Evolutionary conservation across 768 basidiomycete species (phyloP).

Genomic region (Pleurotus giganteus): DNA sequence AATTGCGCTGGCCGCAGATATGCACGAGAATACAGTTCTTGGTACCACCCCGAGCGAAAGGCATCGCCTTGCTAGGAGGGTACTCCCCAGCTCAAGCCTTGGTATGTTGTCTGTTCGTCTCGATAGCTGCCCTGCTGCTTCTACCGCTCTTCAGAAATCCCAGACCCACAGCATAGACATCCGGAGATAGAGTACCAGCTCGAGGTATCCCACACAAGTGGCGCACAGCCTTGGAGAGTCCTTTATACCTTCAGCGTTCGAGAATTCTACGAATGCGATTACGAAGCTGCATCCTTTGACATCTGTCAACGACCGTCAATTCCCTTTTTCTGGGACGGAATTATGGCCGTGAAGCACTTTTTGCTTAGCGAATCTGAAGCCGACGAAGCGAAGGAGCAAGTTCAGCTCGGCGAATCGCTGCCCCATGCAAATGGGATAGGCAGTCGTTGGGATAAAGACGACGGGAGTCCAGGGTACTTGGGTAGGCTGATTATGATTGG

Average conservation of each 20-base stretch:
- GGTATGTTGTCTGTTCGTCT: conserved; percentile 5
- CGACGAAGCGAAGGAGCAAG: conserved; percentile 3
- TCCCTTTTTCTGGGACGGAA: conserved; percentile 23
- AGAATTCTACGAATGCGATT: conserved; percentile 25
- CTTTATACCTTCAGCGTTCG: conserved; percentile 26
- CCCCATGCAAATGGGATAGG: conserved; percentile 8
- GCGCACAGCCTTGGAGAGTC: conserved; percentile 18
- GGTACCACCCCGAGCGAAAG: conserved; percentile 21
- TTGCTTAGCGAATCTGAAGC: conserved; percentile 21
- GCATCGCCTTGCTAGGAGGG: conserved; percentile 19
- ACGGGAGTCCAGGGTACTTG: conserved; percentile 10
- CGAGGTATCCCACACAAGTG: conserved; percentile 3
- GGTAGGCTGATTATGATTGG: conserved; percentile 21
- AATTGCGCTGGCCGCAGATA: conserved; percentile 23
- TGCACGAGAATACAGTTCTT: conserved; percentile 15
- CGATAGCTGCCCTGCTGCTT: no score
- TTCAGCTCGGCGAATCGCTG: no score
- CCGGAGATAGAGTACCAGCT: conserved; percentile 6
- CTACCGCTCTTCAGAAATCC: no score
- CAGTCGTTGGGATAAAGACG: conserved; percentile 2
- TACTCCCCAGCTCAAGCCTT: conserved; percentile 19
- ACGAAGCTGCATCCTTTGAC: conserved; percentile 20
- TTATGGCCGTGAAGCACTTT: conserved; percentile 22
- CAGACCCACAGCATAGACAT: not conserved
- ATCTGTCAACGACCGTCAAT: conserved; percentile 17